These are phyloP conservation scores for Lasiodiplodia sp. DNA, from an alignment of 2,329 filamentous ascomycete species.

Conservation along the genomic window DNA sequence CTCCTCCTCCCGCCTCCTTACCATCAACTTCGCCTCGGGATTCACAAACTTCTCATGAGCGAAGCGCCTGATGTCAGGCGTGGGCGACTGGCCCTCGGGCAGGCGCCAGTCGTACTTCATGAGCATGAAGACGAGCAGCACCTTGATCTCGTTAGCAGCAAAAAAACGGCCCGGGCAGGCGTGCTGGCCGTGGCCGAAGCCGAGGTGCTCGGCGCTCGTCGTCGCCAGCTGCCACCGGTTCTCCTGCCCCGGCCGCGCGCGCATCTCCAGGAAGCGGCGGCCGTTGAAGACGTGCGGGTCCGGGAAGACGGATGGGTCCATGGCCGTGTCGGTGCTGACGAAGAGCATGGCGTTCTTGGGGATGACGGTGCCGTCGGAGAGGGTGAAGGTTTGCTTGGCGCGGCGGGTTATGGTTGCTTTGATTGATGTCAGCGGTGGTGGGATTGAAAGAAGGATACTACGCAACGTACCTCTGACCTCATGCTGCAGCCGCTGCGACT, in stretches of 20 bases:
- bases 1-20: constrained; percentile 2
- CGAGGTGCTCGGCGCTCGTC: not conserved
- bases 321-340: not conserved
- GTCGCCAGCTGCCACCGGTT: constrained; percentile 33
- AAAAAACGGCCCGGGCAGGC: constrained; percentile 46
- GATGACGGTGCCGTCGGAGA: constrained; percentile 15
- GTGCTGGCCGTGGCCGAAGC: constrained; percentile 44
- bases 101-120: constrained; percentile 9
- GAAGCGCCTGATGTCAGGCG: not conserved
- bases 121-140: constrained; percentile 36
- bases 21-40: not conserved
- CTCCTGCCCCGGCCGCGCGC: constrained; percentile 33
- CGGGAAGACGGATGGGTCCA: not conserved
- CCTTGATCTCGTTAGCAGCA: constrained; percentile 44
- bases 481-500: constrained; percentile 12
- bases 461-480: not conserved
- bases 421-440: too few species aligned
- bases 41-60: not conserved
- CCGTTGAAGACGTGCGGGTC: constrained; percentile 3
- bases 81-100: not conserved
- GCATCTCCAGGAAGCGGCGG: constrained; percentile 13
- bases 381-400: not conserved
- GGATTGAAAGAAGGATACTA: too few species aligned
- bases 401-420: not conserved
- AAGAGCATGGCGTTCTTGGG: not conserved